Percentiles rank a stretch among this genome's conserved stretches.
These are phyloP conservation scores for Sporobolomyces pararoseus DNA, from an alignment of 768 basidiomycete species.

Conservation along the genomic window DNA sequence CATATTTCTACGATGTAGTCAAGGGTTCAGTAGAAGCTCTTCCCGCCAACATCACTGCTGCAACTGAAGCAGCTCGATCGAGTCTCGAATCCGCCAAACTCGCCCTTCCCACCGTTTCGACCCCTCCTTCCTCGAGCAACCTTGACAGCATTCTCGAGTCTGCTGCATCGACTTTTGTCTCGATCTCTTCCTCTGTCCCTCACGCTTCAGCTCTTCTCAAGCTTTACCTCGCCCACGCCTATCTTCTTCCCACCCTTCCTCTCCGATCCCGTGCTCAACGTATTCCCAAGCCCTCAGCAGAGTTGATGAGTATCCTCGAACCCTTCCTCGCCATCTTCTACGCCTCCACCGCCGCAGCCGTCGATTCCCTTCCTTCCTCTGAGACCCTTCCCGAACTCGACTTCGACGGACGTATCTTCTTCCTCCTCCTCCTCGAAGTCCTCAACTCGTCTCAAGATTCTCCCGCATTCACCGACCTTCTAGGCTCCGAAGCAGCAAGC, in stretches of 20 bases:
- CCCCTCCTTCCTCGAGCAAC: constrained; percentile 3
- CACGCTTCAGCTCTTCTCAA: constrained; percentile 47
- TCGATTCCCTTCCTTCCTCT: constrained; percentile 49
- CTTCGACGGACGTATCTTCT: constrained; percentile 59
- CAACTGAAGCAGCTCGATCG: constrained; percentile 12
- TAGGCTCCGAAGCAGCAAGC: constrained; percentile 47
- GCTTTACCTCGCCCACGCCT: constrained; percentile 52
- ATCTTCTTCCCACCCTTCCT: constrained; percentile 48
- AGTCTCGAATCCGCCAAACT: constrained; percentile 20
- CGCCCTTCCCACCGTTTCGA: constrained; percentile 1
- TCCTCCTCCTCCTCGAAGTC: constrained; percentile 51
- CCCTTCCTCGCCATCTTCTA: constrained; percentile 47
- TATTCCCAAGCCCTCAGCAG: constrained; percentile 41
- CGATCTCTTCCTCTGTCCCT: constrained; percentile 1
- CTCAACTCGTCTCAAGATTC: constrained; percentile 47
- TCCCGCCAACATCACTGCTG: constrained; percentile 18
- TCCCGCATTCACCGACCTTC: constrained; percentile 44
- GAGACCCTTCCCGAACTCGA: constrained; percentile 49
- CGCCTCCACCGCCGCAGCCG: constrained; percentile 53
- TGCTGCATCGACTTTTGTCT: constrained; percentile 24
- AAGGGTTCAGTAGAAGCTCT: constrained; percentile 30
- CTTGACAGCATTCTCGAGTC: constrained; percentile 27
- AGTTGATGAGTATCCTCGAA: constrained; percentile 48
- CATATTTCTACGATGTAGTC: constrained; percentile 57
- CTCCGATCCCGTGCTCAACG: constrained; percentile 44